phyloP scores from a whole-genome alignment of 257 asterid genomes.

The Scutellaria minor region DNA sequence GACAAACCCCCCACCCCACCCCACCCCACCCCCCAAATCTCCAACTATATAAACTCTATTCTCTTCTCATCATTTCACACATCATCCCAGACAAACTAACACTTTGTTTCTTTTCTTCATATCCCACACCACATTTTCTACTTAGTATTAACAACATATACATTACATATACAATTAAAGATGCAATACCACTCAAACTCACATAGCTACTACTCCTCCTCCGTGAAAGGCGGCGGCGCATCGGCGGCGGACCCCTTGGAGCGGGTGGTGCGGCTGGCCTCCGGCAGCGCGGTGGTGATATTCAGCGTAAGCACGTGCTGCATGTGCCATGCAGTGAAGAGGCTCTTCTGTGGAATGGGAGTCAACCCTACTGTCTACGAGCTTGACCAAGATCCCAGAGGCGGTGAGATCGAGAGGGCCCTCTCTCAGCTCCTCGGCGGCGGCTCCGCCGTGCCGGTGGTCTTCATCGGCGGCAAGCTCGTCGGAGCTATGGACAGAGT shows the following conservation, averaged over 20 bases:
- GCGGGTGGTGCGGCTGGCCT: constrained; percentile 48
- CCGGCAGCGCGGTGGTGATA: constrained; percentile 62
- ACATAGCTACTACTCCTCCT: constrained; percentile 35
- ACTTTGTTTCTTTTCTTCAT: not conserved
- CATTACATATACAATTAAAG: no score
- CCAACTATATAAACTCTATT: not conserved
- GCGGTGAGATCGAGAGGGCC: constrained; percentile 50
- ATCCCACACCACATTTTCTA: no score
- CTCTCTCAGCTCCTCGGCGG: constrained; percentile 47
- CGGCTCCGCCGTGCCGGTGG: constrained; percentile 57
- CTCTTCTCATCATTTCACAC: not conserved
- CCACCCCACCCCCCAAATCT: not conserved
- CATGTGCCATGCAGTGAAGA: constrained; percentile 67
- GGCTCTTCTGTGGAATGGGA: constrained; percentile 64
- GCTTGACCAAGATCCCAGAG: constrained; percentile 60
- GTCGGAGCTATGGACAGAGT: constrained; percentile 65
- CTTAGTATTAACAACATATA: no score
- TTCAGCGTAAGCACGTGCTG: constrained; percentile 65
- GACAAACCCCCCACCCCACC: not conserved
- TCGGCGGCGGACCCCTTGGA: constrained; percentile 35
- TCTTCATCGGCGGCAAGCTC: constrained; percentile 62
- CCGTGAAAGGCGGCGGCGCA: constrained; percentile 16
- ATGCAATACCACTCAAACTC: constrained; percentile 47
- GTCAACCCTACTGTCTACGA: constrained; percentile 61
- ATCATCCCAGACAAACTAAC: not conserved